Base-by-base conservation (phyloP, 805 yeast species). In the Sungouiozyma ichnusensis region DNA sequence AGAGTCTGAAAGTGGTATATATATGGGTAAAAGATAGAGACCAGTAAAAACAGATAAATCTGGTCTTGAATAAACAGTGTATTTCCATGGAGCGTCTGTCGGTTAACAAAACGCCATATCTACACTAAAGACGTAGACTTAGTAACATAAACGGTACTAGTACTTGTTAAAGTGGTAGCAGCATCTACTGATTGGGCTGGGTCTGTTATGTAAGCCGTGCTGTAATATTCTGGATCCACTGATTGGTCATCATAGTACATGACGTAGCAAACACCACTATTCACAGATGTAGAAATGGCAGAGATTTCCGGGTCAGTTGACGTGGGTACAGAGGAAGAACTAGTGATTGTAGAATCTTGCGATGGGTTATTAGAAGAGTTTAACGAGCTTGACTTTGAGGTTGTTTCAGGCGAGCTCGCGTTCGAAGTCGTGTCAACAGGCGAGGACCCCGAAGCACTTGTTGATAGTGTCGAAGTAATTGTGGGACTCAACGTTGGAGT, bases 91-190 rank as follows among this genome's bases (percentile, higher is more conserved):
- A n/a, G n/a, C n/a, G n/a, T n/a, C n/a, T n/a, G n/a, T n/a, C n/a
- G n/a, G n/a, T n/a, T n/a, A n/a, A n/a, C n/a, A n/a, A n/a, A n/a
- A n/a, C n/a, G n/a, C n/a, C n/a, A n/a, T n/a, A n/a, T n/a, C 6
- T 16, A 4, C 4, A 11, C 16, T 17, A n/a, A 38, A 20, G 33
- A 43, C 18, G 41, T 20, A 13, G 52, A 42, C 20, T 53, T 36
- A 6, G 64, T 60, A 29, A 48, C 46, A 38, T 50, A 54, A 6
- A 50, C 49, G 3, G 53, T 50, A 35, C 45, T 52, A 7, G 63
- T 58, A 36, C 60, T 57, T 7, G 64, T 60, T 36, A 56, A 47
- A 11, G 65, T 60, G 5, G 63, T 57, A n/a, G 58, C 58, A 14
- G 63, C 63, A 53, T 58, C 63, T 6, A 60, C 53, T 11, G 62